phyloP scores from a whole-genome alignment of 768 basidiomycete species.

The Macrolepiota albuminosa region DNA sequence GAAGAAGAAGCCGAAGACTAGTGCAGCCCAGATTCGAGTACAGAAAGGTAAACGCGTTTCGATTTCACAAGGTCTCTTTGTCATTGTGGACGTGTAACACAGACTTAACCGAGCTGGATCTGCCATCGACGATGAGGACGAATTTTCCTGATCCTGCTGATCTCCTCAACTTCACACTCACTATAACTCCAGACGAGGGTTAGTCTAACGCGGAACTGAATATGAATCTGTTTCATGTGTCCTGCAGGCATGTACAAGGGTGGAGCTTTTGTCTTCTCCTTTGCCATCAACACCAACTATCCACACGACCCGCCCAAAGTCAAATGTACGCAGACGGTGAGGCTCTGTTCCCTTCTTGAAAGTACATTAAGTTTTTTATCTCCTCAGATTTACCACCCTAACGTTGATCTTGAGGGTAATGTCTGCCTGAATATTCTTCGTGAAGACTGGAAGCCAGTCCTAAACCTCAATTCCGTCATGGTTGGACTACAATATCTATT shows the following conservation, averaged over 20 bases:
- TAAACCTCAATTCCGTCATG: conserved; percentile 98
- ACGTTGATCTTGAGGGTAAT: conserved; percentile 96
- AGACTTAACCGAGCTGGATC: conserved; percentile 97
- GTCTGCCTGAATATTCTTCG: conserved; percentile 97
- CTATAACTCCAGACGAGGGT: conserved; percentile 98
- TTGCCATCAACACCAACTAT: conserved; percentile 96
- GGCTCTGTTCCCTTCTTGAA: conserved; percentile 17
- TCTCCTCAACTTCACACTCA: conserved; percentile 94
- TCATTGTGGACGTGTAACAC: background rate
- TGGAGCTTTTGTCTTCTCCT: conserved; percentile 89
- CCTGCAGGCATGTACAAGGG: conserved; percentile 94
- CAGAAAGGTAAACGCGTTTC: conserved; percentile 76
- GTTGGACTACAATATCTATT: conserved; percentile 98
- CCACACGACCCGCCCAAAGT: conserved; percentile 99
- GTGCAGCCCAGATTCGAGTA: conserved; percentile 97
- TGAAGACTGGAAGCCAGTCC: conserved; percentile 99
- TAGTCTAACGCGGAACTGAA: conserved; percentile 13
- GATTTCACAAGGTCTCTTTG: background rate
- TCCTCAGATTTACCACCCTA: conserved; percentile 93
- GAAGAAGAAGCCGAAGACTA: conserved; percentile 98
- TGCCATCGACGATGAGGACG: conserved; percentile 95
- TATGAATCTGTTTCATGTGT: background rate
- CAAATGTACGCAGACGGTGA: conserved; percentile 90
- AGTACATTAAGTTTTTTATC: background rate
- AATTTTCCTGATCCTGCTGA: conserved; percentile 88